A percentile compares a stretch with the other conserved stretches of the same genome.
Conservation (phyloP, 208 protist species). For the Leishmania guyanensis region DNA sequence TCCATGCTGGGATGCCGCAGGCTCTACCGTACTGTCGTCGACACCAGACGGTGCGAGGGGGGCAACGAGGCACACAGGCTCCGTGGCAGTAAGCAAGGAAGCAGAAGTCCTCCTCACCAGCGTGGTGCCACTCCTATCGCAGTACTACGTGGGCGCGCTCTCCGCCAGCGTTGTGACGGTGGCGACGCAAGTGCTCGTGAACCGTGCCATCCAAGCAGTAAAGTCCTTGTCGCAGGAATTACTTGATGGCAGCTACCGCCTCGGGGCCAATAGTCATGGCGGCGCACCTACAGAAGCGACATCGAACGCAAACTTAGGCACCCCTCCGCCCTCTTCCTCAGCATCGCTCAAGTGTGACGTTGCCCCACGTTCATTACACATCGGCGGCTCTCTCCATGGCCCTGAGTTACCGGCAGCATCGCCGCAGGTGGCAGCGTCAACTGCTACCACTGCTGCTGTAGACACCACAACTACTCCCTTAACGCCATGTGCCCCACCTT, state of each 20-base stretch:
- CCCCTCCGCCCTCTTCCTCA: background rate
- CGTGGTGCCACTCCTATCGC: conserved; percentile 31
- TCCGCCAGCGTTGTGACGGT: conserved; percentile 18
- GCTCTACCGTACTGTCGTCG: background rate
- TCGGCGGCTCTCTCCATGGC: background rate
- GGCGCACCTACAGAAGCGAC: background rate
- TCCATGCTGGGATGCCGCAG: conserved; percentile 6
- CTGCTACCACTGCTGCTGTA: background rate
- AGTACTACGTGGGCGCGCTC: conserved; percentile 29
- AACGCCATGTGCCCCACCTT: background rate
- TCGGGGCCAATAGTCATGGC: background rate
- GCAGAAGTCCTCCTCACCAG: conserved; percentile 16
- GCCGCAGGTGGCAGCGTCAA: background rate
- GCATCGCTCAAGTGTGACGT: background rate
- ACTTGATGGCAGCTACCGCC: background rate
- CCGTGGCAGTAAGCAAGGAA: conserved; percentile 11
- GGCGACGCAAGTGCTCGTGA: conserved; percentile 29
- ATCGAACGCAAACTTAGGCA: background rate
- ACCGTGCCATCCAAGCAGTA: conserved; percentile 27
- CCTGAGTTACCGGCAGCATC: background rate
- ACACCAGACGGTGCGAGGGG: background rate
- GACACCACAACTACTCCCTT: background rate
- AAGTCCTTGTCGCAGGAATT: conserved; percentile 17
- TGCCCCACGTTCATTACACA: background rate
- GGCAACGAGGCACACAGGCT: background rate